A percentile compares a stretch with the other conserved stretches of the same genome.
phyloP scores from a whole-genome alignment of 768 basidiomycete species.

The Leccinum ochraceum region DNA sequence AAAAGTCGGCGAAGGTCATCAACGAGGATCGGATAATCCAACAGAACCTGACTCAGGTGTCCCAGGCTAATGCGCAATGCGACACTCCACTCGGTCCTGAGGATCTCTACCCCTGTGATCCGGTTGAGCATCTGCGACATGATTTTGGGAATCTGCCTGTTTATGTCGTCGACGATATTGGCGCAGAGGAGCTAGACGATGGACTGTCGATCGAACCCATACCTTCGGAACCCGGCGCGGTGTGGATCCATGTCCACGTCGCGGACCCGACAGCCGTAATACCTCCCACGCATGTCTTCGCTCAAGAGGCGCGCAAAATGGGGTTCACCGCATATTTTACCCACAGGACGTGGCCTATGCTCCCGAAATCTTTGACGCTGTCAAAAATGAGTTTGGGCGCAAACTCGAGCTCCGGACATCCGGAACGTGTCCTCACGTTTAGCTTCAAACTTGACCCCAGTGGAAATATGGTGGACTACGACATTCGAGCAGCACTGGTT shows the following conservation, averaged over 20 bases:
- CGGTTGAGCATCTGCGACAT: conserved; percentile 69
- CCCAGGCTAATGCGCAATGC: conserved; percentile 7
- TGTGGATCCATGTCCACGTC: conserved; percentile 90
- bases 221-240: conserved; percentile 52
- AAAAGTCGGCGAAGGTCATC: conserved; percentile 35
- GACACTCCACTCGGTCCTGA: conserved; percentile 51
- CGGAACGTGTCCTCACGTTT: conserved; percentile 74
- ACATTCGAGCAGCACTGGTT: conserved; percentile 71
- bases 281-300: conserved; percentile 65
- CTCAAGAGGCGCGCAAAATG: conserved; percentile 54
- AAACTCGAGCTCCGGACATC: conserved; percentile 27
- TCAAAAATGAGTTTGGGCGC: conserved; percentile 51
- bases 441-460: conserved; percentile 63
- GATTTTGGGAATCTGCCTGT: conserved; percentile 83
- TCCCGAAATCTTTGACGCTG: conserved; percentile 63
- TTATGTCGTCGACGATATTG: conserved; percentile 82
- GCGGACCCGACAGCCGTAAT: conserved; percentile 88
- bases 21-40: conserved; percentile 32
- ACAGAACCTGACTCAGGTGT: conserved; percentile 16
- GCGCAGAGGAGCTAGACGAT: conserved; percentile 90
- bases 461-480: conserved; percentile 70
- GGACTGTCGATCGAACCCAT: conserved; percentile 83
- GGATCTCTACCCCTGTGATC: conserved; percentile 65
- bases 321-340: conserved; percentile 62
- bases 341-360: conserved; percentile 66